These are phyloP conservation scores for Plantago elongata DNA, from an alignment of 257 asterid genomes.

Conservation along the genomic window DNA sequence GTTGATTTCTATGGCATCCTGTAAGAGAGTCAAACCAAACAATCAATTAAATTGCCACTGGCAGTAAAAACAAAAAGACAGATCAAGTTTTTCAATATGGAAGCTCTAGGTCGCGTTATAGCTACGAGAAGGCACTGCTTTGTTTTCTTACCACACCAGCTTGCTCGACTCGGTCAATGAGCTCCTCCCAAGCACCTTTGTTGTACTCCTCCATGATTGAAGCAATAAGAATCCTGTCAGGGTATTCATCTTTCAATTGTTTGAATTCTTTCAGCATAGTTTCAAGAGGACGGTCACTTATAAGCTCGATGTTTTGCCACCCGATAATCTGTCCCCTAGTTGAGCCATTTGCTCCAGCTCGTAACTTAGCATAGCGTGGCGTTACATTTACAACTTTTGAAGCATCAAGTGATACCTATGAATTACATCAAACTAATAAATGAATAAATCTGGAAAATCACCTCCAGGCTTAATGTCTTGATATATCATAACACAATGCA, in stretches of 20 bases:
- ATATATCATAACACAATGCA: no score
- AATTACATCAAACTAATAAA: no score
- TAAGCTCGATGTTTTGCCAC: constrained; percentile 92
- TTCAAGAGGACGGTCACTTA: constrained; percentile 89
- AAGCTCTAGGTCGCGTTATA: background rate
- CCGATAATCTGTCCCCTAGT: constrained; percentile 84
- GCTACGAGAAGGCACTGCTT: constrained; percentile 1
- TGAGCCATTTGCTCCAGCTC: constrained; percentile 77
- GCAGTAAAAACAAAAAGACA: no score
- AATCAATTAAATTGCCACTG: constrained; percentile 1
- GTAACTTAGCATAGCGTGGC: constrained; percentile 84
- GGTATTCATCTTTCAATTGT: constrained; percentile 80
- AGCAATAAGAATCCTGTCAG: constrained; percentile 91
- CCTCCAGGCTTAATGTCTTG: background rate
- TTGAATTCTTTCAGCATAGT: constrained; percentile 83
- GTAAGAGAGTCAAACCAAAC: constrained; percentile 4
- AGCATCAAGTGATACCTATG: constrained; percentile 87
- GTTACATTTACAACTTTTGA: constrained; percentile 87
- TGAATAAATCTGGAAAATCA: background rate
- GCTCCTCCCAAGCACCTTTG: constrained; percentile 93
- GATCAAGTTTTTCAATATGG: no score
- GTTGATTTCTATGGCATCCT: constrained; percentile 91
- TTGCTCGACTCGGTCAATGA: constrained; percentile 80
- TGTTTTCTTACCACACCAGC: constrained; percentile 75
- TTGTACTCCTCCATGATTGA: constrained; percentile 94